Percentiles rank a stretch among this genome's conserved stretches.
Conservation (phyloP, 495 filamentous ascomycete species). For the Penicillium steckii region DNA sequence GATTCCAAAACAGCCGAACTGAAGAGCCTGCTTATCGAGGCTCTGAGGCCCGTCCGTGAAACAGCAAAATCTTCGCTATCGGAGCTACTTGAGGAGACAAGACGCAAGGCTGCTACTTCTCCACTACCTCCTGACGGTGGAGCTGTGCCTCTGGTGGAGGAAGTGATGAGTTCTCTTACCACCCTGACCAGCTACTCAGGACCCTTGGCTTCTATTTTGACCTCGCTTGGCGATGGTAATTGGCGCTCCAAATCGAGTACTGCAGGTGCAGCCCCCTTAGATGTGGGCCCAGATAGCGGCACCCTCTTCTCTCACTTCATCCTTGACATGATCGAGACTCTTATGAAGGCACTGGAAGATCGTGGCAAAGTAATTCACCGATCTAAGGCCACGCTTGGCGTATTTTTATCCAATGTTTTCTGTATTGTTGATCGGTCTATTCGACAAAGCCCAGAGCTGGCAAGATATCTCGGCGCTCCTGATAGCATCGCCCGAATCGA, state of each 20-base stretch:
- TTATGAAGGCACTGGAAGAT: conserved; percentile 74
- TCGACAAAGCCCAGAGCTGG: conserved; percentile 69
- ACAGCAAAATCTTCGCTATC: conserved; percentile 84
- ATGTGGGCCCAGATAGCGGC: conserved; percentile 85
- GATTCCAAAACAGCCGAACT: conserved; percentile 82
- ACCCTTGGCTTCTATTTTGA: conserved; percentile 85
- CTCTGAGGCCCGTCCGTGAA: conserved; percentile 83
- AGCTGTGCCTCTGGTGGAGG: conserved; percentile 71
- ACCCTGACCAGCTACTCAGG: conserved; percentile 83
- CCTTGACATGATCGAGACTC: conserved; percentile 76
- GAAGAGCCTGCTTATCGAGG: conserved; percentile 77
- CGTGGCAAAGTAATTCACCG: conserved; percentile 74
- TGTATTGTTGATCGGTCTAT: conserved; percentile 84
- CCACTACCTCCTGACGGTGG: conserved; percentile 78
- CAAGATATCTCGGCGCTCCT: conserved; percentile 63
- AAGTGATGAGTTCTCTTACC: conserved; percentile 84
- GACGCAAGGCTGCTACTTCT: conserved; percentile 58
- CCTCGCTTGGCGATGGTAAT: conserved; percentile 88
- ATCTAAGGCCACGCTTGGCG: conserved; percentile 74
- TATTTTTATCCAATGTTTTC: conserved; percentile 90
- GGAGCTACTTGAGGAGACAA: conserved; percentile 84
- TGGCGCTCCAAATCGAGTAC: conserved; percentile 64
- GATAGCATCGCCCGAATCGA: conserved; percentile 67
- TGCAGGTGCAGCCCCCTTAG: conserved; percentile 69
- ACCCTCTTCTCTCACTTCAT: conserved; percentile 88